Base-by-base conservation (phyloP, 192 early-diverging fungal species). In the Irineochytrium annulatum region DNA sequence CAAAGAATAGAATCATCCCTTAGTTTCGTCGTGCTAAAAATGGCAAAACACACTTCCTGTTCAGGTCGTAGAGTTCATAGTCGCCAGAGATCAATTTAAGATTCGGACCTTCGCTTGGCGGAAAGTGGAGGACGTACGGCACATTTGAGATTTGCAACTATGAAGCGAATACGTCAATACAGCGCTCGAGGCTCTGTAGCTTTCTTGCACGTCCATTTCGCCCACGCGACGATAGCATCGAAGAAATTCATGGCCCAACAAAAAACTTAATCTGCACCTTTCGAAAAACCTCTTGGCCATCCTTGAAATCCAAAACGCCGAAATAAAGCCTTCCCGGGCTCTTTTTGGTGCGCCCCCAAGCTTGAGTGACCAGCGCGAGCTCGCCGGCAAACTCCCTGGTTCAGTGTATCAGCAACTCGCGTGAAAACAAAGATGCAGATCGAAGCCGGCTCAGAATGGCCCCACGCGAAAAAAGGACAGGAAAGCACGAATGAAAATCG, bases 331-430 rank as follows among this genome's bases (percentile, higher is more conserved):
- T 74, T n/a, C n/a, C n/a, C 14, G 54, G 65, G 53, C 34, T 59
- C 34, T 55, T 59, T n/a, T 68, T 52, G 3, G 59, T 65, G 13
- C 65, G 64, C 54, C 64, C 72, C 71, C 73, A 84, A 39, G 77
- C 77, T 28, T 60, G 48, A 5, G 86, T 83, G 2, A 87, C 81
- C 13, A 89, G 61, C 29, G 65, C 56, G 61, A 77, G 81, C 66
- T 91, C 89, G 8, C 77, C 72, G 32, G 84, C 83, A 60, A 89
- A 87, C 41, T 85, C 81, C 55, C 89, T 89, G 53, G 8, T 26
- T 22, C 4, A 49, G 46, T 22, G 37, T 8, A n/a, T n/a, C n/a
- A n/a, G n/a, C n/a, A n/a, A n/a, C n/a, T n/a, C n/a, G n/a, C n/a
- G n/a, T n/a, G n/a, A n/a, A n/a, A n/a, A n/a, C n/a, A n/a, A n/a